A percentile compares a stretch with the other conserved stretches of the same genome.
phyloP scores from a whole-genome alignment of 257 asterid species.

The Plectranthus barbatus region DNA sequence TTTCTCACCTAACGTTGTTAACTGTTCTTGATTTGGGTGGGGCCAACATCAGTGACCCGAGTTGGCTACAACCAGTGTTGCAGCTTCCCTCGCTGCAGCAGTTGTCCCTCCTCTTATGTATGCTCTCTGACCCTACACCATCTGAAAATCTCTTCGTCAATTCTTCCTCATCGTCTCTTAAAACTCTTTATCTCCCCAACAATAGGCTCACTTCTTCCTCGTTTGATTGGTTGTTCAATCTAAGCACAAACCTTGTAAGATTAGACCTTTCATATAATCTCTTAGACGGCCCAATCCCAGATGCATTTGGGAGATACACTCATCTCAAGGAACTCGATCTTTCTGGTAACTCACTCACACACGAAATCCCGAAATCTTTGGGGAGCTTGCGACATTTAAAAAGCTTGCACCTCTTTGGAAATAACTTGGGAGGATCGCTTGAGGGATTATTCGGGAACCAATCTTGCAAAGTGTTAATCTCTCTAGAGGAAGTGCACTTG shows the following conservation, averaged over 20 bases:
- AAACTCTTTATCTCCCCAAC: neutral
- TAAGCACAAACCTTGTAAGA: neutral
- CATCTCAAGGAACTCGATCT: slow-evolving; percentile 11
- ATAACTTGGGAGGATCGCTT: neutral
- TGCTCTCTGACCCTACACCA: neutral
- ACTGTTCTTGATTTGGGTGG: neutral
- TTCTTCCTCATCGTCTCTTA: slow-evolving; percentile 11
- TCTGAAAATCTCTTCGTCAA: neutral
- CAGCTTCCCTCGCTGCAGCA: neutral
- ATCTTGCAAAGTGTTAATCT: neutral
- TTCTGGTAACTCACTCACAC: neutral
- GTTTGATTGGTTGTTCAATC: slow-evolving; percentile 11
- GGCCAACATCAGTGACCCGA: neutral
- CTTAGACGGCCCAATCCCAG: slow-evolving; percentile 23
- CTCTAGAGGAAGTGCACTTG: neutral
- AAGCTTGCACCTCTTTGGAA: neutral
- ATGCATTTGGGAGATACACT: slow-evolving; percentile 11
- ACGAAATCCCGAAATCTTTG: slow-evolving; percentile 20
- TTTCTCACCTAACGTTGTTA: neutral
- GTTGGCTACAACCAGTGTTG: neutral
- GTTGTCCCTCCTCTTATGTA: neutral
- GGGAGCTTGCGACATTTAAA: slow-evolving; percentile 7
- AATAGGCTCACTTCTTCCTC: neutral
- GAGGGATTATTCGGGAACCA: neutral
- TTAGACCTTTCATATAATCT: slow-evolving; percentile 13